Evolutionary conservation across 345 rosid genomes (phyloP).

Genomic region (Salix brachista): DNA sequence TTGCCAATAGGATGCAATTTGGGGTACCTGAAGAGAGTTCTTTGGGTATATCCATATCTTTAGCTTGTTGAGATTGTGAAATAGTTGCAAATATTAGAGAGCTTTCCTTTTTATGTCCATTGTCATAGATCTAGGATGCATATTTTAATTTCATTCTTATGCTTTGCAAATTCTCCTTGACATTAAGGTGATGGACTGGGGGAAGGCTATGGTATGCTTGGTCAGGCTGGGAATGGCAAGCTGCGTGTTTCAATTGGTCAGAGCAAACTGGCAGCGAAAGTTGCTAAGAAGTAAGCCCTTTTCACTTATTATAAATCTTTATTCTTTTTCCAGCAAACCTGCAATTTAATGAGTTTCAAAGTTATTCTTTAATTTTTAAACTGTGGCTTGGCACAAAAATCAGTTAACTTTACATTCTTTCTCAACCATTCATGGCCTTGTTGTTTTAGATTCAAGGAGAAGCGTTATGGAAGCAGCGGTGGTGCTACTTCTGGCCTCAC

Average conservation of each 20-base stretch:
- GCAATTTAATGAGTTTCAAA: not conserved
- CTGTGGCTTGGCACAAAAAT: not conserved
- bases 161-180: slow-evolving; percentile 6
- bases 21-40: slow-evolving; percentile 97
- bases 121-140: not conserved
- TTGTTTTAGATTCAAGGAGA: slow-evolving; percentile 81
- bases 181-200: slow-evolving; percentile 93
- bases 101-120: not conserved
- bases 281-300: slow-evolving; percentile 67
- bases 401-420: not conserved
- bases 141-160: not conserved
- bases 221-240: slow-evolving; percentile 98
- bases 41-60: slow-evolving; percentile 44
- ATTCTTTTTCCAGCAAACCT: not conserved
- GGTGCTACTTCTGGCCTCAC: slow-evolving; percentile 91
- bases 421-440: not conserved
- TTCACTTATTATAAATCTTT: not conserved
- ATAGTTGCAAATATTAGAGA: not conserved
- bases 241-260: slow-evolving; percentile 84
- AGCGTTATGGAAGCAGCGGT: slow-evolving; percentile 65
- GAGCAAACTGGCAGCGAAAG: slow-evolving; percentile 88
- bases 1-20: slow-evolving; percentile 96
- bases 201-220: slow-evolving; percentile 99
- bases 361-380: not conserved
- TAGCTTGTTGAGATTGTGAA: not conserved